These are phyloP conservation scores for Scedosporium minutisporum DNA, from an alignment of 2,329 filamentous ascomycete genomes.

Conservation along the genomic window DNA sequence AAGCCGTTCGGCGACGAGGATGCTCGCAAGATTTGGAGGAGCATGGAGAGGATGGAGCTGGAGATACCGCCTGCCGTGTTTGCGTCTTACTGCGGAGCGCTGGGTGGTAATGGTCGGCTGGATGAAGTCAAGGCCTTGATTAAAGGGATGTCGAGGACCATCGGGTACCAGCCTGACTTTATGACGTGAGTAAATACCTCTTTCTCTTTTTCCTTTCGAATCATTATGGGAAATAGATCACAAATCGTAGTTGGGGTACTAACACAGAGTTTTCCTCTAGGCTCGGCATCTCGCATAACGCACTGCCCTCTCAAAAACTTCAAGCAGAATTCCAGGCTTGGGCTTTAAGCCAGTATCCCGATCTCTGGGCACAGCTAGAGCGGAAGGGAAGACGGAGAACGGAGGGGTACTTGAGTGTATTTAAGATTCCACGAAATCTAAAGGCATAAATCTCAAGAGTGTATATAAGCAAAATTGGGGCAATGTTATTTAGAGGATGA, in stretches of 20 bases:
- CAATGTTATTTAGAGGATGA: not conserved
- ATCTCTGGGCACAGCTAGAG: slow-evolving; percentile 58
- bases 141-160: slow-evolving; percentile 54
- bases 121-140: slow-evolving; percentile 59
- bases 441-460: slow-evolving; percentile 28
- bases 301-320: slow-evolving; percentile 52
- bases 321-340: slow-evolving; percentile 66
- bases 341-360: slow-evolving; percentile 59
- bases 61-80: slow-evolving; percentile 66
- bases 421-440: slow-evolving; percentile 38
- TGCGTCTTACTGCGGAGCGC: slow-evolving; percentile 64
- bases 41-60: slow-evolving; percentile 65
- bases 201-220: not conserved
- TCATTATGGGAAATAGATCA: not conserved
- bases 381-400: slow-evolving; percentile 37
- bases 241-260: slow-evolving; percentile 3
- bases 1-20: slow-evolving; percentile 46
- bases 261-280: slow-evolving; percentile 29
- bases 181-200: slow-evolving; percentile 53
- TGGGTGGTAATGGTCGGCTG: slow-evolving; percentile 63
- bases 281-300: slow-evolving; percentile 68
- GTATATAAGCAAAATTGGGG: slow-evolving; percentile 10
- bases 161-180: slow-evolving; percentile 57
- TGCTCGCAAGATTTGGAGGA: slow-evolving; percentile 60
- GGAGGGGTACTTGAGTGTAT: slow-evolving; percentile 34